Evolutionary conservation across 2,329 filamentous ascomycete genomes (phyloP).

Genomic region (Pyricularia pennisetigena): DNA sequence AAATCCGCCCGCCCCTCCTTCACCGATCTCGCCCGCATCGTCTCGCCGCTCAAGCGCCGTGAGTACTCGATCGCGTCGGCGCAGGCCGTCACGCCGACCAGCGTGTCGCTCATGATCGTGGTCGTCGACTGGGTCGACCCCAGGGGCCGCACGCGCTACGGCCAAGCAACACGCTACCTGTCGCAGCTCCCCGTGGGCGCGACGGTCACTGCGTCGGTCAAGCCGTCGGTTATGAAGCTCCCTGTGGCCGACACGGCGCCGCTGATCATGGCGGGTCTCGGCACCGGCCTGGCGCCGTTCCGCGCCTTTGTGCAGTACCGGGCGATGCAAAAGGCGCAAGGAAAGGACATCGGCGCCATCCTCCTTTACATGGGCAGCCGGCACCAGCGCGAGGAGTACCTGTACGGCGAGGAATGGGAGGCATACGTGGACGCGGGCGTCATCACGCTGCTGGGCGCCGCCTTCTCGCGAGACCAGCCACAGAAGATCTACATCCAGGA

Average conservation of each 20-base stretch:
- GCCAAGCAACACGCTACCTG: slow-evolving; percentile 88
- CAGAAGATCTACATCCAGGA: slow-evolving; percentile 99
- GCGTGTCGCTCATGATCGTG: slow-evolving; percentile 92
- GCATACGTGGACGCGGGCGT: slow-evolving; percentile 93
- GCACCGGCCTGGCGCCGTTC: slow-evolving; percentile 97
- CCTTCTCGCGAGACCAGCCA: slow-evolving; percentile 93
- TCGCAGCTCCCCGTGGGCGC: slow-evolving; percentile 65
- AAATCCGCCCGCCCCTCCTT: slow-evolving; percentile 79
- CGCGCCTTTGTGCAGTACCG: slow-evolving; percentile 97
- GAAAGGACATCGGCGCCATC: slow-evolving; percentile 87
- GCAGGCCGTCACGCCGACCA: slow-evolving; percentile 83
- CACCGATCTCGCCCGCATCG: slow-evolving; percentile 79
- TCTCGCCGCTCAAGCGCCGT: slow-evolving; percentile 85
- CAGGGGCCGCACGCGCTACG: slow-evolving; percentile 78
- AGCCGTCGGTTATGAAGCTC: slow-evolving; percentile 99
- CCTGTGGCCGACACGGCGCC: slow-evolving; percentile 78
- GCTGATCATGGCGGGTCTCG: slow-evolving; percentile 98
- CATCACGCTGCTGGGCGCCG: slow-evolving; percentile 84
- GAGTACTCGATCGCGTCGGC: slow-evolving; percentile 99
- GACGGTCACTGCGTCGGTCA: slow-evolving; percentile 83
- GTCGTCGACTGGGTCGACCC: slow-evolving; percentile 93
- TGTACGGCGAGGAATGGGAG: slow-evolving; percentile 99
- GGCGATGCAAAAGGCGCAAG: slow-evolving; percentile 94
- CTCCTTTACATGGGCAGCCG: slow-evolving; percentile 94
- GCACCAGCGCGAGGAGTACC: slow-evolving; percentile 96